A percentile compares a stretch with the other conserved stretches of the same genome.
Evolutionary conservation across 768 basidiomycete species (phyloP).

Genomic region (Amanita inopinata): DNA sequence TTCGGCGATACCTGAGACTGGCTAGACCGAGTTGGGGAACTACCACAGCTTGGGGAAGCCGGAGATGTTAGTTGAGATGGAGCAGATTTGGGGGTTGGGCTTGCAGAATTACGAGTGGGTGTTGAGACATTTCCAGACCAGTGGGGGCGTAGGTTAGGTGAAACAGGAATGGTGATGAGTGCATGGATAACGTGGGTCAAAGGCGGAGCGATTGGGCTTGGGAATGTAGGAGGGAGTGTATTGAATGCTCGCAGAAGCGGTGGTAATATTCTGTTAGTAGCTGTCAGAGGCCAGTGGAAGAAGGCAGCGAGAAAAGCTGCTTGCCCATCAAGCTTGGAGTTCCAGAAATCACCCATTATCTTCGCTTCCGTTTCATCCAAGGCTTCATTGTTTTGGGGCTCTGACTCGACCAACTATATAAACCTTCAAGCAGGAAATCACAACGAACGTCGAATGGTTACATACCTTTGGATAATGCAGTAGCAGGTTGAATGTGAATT

Average conservation of each 20-base stretch:
- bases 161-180: constrained; percentile 70
- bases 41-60: constrained; percentile 26
- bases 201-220: constrained; percentile 59
- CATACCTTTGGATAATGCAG: constrained; percentile 72
- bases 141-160: constrained; percentile 37
- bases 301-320: constrained; percentile 19
- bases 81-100: constrained; percentile 28
- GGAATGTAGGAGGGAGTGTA: constrained; percentile 49
- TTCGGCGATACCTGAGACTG: constrained; percentile 24
- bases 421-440: constrained; percentile 1
- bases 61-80: constrained; percentile 19
- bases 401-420: constrained; percentile 31
- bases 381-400: constrained; percentile 29
- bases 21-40: constrained; percentile 26
- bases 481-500: constrained; percentile 75
- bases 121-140: constrained; percentile 49
- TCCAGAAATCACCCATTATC: constrained; percentile 71
- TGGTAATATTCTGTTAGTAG: constrained; percentile 46
- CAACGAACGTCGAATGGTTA: neutral
- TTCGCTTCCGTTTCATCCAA: constrained; percentile 25
- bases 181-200: constrained; percentile 76
- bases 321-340: constrained; percentile 58
- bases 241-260: constrained; percentile 66
- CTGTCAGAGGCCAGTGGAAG: neutral
- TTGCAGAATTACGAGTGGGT: constrained; percentile 25